Evolutionary conservation across 1,284 basidiomycete genomes (phyloP), one percentile per base, ranked within the genome.

Genomic region (Malassezia psittaci): DNA sequence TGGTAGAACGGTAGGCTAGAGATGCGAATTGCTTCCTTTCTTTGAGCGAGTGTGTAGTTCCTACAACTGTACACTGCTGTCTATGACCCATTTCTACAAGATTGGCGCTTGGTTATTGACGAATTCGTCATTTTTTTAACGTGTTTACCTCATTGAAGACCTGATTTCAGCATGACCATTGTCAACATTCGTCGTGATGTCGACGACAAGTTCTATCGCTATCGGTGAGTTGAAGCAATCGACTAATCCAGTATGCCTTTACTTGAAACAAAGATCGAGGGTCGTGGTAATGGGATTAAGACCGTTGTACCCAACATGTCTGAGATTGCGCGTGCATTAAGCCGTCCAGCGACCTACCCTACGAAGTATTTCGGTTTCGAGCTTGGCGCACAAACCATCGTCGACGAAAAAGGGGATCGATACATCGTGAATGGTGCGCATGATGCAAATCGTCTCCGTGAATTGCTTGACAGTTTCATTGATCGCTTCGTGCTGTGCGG

Each of bases 321-420:
- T 62, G 94, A 98, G 78, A 87, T 99, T 65, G 89, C 93, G 48
- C 86, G 90, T 57, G 90, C 94, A 39, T 83, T 99, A 69, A 89
- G 86, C 75, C 86, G 94, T 62, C 93, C 94, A 61, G 87, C 94
- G 33, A 83, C 89, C 50, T 93, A 96, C 76, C 87, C 93, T 51
- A 96, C 91, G 77, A 99, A 99, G 79, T 99, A 91, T 81, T 98
- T 99, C 69, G 94, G 94, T 40, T 93, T 87, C 76, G 94, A 99
- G 77, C 85, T 98, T 57, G 94, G 94, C 63, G 94, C 94, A 32
- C 93, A 98, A 78, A 94, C 91, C 42, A 85, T 90, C 24, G 86
- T 90, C 75, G 90, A 96, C 76, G 89, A 93, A 76, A 91, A 90
- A 78, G 88, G 86, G 72, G 94, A 99, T 69, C 84, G 91, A 41